phyloP scores from a whole-genome alignment of 495 filamentous ascomycete species.

The Lepidopterella palustris region DNA sequence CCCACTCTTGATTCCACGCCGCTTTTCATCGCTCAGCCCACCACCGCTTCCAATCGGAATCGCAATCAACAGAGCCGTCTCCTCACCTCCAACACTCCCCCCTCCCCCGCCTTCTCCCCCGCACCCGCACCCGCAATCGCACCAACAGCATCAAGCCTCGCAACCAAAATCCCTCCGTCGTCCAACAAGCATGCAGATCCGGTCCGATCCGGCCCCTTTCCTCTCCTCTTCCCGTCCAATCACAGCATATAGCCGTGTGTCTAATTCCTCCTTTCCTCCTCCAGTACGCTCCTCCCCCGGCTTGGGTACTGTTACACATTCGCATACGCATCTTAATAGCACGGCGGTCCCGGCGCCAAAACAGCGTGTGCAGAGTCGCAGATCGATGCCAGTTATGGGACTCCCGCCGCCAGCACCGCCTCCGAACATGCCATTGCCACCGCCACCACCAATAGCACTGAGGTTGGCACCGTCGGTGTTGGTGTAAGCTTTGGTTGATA shows the following conservation, averaged over 20 bases:
- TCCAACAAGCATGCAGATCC: conserved; percentile 34
- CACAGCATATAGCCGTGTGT: conserved; percentile 8
- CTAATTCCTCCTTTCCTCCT: conserved; percentile 21
- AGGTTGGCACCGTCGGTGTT: not conserved
- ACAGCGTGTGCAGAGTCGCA: conserved; percentile 7
- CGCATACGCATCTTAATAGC: conserved; percentile 1
- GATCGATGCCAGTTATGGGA: conserved; percentile 28
- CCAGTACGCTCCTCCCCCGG: too few species aligned
- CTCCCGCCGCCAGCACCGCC: conserved; percentile 35
- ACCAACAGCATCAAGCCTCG: too few species aligned
- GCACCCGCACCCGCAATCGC: not conserved
- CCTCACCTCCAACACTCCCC: conserved; percentile 9
- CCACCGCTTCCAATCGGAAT: conserved; percentile 19
- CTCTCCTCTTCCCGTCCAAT: conserved; percentile 24
- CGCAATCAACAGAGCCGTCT: conserved; percentile 19
- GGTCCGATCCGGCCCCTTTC: conserved; percentile 33
- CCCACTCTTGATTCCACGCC: conserved; percentile 20
- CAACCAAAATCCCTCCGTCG: conserved; percentile 21
- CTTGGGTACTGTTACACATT: not conserved
- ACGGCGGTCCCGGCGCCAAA: not conserved
- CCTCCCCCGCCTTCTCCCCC: conserved; percentile 13
- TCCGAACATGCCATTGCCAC: conserved; percentile 32
- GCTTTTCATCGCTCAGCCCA: conserved; percentile 21
- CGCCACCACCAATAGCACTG: conserved; percentile 19
- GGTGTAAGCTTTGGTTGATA: not conserved